phyloP scores from a whole-genome alignment of 225 moss, liverwort and hornwort species.

The Neckera pumila region DNA sequence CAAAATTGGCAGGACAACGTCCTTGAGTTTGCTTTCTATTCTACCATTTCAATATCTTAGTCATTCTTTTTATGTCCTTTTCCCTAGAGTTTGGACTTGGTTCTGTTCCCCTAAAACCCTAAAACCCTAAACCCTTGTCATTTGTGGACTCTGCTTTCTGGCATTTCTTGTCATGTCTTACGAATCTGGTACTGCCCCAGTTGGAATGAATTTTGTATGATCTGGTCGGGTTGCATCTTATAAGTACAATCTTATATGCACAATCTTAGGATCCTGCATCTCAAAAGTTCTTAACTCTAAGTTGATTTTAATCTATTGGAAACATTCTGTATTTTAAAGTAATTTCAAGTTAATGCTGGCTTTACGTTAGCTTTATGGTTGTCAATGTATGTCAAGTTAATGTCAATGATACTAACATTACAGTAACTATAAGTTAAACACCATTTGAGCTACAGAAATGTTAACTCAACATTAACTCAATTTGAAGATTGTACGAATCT shows the following conservation, averaged over 20 bases:
- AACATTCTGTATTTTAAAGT: neutral
- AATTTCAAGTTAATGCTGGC: neutral
- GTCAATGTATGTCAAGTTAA: neutral
- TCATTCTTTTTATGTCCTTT: neutral
- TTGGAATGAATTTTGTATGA: neutral
- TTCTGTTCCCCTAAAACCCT: neutral
- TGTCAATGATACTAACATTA: neutral
- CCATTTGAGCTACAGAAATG: neutral
- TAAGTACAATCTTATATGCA: neutral
- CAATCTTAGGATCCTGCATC: neutral
- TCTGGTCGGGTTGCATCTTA: neutral
- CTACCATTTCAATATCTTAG: neutral
- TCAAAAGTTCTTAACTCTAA: neutral
- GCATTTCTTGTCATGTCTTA: neutral
- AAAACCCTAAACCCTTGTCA: neutral
- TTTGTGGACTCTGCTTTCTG: neutral
- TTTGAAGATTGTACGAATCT: neutral
- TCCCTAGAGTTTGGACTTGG: neutral
- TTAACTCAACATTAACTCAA: neutral
- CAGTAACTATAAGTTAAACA: neutral
- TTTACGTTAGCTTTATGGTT: neutral
- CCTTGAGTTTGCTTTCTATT: neutral
- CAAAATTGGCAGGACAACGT: neutral
- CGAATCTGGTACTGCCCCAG: neutral
- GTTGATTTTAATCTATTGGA: neutral